phyloP scores from a whole-genome alignment of 768 basidiomycete species.

The Xerocomellus intermedius region DNA sequence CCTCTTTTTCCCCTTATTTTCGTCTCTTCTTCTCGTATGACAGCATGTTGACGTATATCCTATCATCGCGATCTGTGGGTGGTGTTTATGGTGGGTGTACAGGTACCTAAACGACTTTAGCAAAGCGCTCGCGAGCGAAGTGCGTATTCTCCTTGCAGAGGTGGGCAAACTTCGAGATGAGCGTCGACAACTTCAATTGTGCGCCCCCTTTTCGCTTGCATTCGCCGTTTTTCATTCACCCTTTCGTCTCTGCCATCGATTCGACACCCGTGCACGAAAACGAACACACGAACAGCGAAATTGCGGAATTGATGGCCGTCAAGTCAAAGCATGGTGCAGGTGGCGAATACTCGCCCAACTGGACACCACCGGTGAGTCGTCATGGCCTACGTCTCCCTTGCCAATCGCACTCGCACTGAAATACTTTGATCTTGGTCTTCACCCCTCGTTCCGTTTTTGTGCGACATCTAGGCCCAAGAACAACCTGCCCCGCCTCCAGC shows the following conservation, averaged over 20 bases:
- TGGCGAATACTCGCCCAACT: constrained; percentile 75
- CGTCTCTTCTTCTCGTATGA: background rate
- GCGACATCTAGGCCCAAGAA: constrained; percentile 31
- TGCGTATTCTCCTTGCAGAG: constrained; percentile 59
- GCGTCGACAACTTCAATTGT: constrained; percentile 57
- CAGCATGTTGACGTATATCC: constrained; percentile 6
- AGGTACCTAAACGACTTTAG: constrained; percentile 62
- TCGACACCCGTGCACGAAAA: background rate
- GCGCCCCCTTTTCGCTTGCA: constrained; percentile 20
- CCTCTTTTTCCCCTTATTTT: background rate
- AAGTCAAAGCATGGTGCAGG: constrained; percentile 81
- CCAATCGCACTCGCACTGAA: background rate
- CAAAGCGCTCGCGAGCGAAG: constrained; percentile 59
- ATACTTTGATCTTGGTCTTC: background rate
- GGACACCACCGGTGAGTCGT: constrained; percentile 57
- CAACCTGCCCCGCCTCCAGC: constrained; percentile 36
- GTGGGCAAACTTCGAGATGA: constrained; percentile 62
- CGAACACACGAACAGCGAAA: constrained; percentile 53
- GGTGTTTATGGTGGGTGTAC: constrained; percentile 1
- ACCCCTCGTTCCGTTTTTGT: background rate
- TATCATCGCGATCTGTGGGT: background rate
- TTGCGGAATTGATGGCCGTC: constrained; percentile 78
- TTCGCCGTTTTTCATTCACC: background rate
- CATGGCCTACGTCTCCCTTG: background rate
- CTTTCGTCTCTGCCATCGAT: background rate